Evolutionary conservation across 768 basidiomycete species (phyloP).

Genomic region (Termitomyces sp.): DNA sequence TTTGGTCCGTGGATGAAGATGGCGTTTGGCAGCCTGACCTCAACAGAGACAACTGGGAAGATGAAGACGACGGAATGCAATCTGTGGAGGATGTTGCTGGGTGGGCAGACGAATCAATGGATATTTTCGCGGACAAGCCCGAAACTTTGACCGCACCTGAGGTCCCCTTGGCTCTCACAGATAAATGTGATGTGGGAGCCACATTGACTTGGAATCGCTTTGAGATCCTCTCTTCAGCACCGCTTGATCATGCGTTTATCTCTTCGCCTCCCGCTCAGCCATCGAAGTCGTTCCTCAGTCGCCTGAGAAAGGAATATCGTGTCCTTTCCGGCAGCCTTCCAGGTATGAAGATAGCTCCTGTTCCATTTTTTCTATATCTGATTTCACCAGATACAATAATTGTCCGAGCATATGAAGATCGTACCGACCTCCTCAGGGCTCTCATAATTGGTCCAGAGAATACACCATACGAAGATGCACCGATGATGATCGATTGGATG

Average conservation of each 20-base stretch:
- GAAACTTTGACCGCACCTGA: background rate
- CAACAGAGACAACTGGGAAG: conserved; percentile 35
- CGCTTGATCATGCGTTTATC: conserved; percentile 79
- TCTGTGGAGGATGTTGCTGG: conserved; percentile 12
- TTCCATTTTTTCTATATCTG: background rate
- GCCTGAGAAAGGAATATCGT: conserved; percentile 81
- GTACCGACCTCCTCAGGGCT: conserved; percentile 78
- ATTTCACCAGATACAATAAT: conserved; percentile 65
- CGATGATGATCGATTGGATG: conserved; percentile 94
- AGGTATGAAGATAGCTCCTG: conserved; percentile 41
- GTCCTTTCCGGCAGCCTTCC: conserved; percentile 76
- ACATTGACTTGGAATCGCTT: conserved; percentile 71
- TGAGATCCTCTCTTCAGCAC: conserved; percentile 67
- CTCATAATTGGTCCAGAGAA: conserved; percentile 91
- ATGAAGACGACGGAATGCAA: conserved; percentile 23
- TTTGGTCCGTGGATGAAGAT: conserved; percentile 37
- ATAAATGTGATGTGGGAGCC: conserved; percentile 15
- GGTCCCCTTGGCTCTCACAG: background rate
- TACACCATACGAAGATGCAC: conserved; percentile 93
- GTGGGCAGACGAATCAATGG: conserved; percentile 13
- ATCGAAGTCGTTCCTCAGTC: conserved; percentile 65
- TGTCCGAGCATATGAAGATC: conserved; percentile 87
- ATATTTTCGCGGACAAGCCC: background rate
- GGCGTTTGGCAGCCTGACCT: conserved; percentile 42
- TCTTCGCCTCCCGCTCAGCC: conserved; percentile 54